Conservation (phyloP, 1,284 basidiomycete genomes). For the Kwoniella shivajii region DNA sequence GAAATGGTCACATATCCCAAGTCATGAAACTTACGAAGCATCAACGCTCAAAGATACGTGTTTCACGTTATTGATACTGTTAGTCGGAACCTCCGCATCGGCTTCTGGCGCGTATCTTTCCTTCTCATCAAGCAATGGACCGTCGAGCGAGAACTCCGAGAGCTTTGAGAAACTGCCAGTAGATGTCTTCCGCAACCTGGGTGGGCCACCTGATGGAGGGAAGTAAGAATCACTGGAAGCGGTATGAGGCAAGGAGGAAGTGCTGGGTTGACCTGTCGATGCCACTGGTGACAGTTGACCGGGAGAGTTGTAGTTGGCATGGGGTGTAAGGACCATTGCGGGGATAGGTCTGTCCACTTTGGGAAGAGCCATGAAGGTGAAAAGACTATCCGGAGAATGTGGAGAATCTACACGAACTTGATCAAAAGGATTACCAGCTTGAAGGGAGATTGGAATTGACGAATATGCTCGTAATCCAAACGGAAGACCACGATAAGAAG, state of each 20-base stretch:
- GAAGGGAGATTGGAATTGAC: no score
- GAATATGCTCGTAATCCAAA: no score
- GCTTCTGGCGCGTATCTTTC: conserved; percentile 21
- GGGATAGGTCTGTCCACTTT: neutral
- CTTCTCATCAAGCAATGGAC: conserved; percentile 21
- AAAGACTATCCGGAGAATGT: no score
- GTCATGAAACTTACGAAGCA: conserved; percentile 65
- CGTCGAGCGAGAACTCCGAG: conserved; percentile 49
- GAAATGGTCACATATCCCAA: neutral
- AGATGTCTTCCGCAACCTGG: conserved; percentile 37
- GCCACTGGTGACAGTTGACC: conserved; percentile 1
- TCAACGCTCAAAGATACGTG: conserved; percentile 67
- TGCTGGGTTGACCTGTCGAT: neutral
- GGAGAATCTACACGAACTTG: no score
- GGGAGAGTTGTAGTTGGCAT: conserved; percentile 4
- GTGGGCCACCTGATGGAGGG: conserved; percentile 5
- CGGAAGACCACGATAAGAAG: no score
- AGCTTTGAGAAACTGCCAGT: conserved; percentile 50
- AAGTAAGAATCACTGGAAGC: conserved; percentile 18
- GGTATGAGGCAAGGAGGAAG: neutral
- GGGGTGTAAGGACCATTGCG: conserved; percentile 4
- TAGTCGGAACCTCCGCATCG: conserved; percentile 11
- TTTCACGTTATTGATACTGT: conserved; percentile 64
- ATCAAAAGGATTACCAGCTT: no score
- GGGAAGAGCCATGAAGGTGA: neutral